These are phyloP conservation scores for Vaccinium macrocarpon DNA, from an alignment of 148 eudicot genomes.

Conservation along the genomic window DNA sequence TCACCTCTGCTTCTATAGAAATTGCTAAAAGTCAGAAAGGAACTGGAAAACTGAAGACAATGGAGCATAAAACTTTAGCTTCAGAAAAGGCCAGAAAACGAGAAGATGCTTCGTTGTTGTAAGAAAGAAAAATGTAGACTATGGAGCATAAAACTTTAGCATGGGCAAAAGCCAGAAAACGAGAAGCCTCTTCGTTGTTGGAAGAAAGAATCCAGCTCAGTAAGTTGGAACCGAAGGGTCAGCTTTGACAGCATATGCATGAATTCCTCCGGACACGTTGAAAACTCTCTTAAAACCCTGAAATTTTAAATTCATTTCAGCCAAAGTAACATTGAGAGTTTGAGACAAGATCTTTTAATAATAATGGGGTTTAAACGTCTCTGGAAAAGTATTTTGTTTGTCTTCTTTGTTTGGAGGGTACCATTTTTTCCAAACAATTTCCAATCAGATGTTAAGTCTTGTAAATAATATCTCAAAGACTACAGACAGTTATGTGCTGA, in stretches of 20 bases:
- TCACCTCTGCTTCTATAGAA: not conserved
- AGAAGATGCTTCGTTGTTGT: too few relatives aligned
- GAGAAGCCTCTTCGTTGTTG: not conserved
- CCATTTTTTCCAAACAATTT: not conserved
- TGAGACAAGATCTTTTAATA: not conserved
- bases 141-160: not conserved
- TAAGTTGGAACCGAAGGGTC: slow-evolving; percentile 87
- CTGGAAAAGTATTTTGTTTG: not conserved
- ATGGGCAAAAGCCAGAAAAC: not conserved
- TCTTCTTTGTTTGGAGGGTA: not conserved
- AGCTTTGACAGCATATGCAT: slow-evolving; percentile 79
- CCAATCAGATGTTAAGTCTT: not conserved
- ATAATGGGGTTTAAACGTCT: not conserved
- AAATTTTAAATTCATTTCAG: slow-evolving; percentile 1
- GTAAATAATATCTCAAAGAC: not conserved
- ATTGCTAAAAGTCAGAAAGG: not conserved
- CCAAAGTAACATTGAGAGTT: not conserved
- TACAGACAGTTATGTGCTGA: not conserved
- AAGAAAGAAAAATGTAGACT: not conserved
- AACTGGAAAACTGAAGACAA: not conserved
- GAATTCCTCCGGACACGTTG: slow-evolving; percentile 89
- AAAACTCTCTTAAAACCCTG: slow-evolving; percentile 85
- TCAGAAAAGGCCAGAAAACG: too few relatives aligned
- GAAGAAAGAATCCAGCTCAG: slow-evolving; percentile 28
- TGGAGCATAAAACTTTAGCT: too few relatives aligned